Conservation (phyloP, 768 basidiomycete species). For the Sistotremastrum niveocremeum region DNA sequence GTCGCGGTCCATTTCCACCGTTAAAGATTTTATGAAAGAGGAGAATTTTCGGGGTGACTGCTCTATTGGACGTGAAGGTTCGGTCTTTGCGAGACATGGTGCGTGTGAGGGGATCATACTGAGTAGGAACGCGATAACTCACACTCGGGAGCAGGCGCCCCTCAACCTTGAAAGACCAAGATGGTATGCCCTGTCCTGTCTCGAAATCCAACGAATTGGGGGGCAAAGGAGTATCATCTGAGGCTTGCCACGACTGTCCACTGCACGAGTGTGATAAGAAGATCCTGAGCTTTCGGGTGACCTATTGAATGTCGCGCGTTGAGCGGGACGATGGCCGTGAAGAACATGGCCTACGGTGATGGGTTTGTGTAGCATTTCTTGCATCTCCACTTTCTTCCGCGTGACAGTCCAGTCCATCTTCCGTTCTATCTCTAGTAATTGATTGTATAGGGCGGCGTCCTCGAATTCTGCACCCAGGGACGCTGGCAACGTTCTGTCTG, state of each 20-base stretch:
- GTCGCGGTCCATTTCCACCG: conserved; percentile 82
- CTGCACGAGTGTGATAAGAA: conserved; percentile 84
- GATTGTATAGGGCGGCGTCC: conserved; percentile 78
- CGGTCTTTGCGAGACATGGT: conserved; percentile 10
- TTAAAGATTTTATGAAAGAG: conserved; percentile 68
- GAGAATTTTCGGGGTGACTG: conserved; percentile 62
- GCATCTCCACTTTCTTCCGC: conserved; percentile 80
- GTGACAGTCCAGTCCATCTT: conserved; percentile 92
- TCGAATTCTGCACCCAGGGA: conserved; percentile 63
- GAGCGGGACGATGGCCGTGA: neutral
- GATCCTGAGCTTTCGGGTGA: conserved; percentile 68
- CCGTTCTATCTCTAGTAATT: conserved; percentile 77
- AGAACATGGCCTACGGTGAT: neutral
- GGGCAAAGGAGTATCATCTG: conserved; percentile 14
- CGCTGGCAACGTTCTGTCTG: conserved; percentile 69
- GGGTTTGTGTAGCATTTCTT: conserved; percentile 49
- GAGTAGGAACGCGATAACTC: neutral
- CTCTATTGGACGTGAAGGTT: conserved; percentile 34
- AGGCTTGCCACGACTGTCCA: conserved; percentile 71
- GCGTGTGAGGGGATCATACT: neutral
- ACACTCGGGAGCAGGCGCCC: conserved; percentile 50
- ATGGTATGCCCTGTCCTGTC: conserved; percentile 79
- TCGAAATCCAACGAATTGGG: conserved; percentile 45
- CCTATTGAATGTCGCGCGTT: conserved; percentile 26
- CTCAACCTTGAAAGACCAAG: conserved; percentile 80